Conservation (phyloP, 2,329 filamentous ascomycete species). For the Pleomassaria siparia region DNA sequence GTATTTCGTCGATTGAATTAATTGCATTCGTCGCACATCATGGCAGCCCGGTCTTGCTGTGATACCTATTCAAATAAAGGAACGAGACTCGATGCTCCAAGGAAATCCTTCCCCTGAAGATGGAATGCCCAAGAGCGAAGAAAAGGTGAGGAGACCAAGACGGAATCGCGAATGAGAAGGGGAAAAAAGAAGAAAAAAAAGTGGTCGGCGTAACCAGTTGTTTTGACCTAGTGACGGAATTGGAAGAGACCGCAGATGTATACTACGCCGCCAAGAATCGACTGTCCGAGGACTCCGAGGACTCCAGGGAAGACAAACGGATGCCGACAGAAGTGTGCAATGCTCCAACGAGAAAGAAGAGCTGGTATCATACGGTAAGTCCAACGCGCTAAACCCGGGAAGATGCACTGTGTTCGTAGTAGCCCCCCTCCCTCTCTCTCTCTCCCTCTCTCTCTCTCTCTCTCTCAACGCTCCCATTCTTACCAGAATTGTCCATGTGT, state of each 20-base stretch:
- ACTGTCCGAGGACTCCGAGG: conserved; percentile 23
- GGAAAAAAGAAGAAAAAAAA: conserved; percentile 10
- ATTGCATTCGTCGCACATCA: conserved; percentile 18
- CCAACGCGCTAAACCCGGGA: conserved; percentile 35
- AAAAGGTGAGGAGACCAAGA: conserved; percentile 10
- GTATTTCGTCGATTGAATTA: conserved; percentile 23
- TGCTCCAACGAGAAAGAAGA: conserved; percentile 29
- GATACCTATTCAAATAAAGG: conserved; percentile 18
- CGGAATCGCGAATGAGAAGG: conserved; percentile 12
- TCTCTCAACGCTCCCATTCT: conserved; percentile 15
- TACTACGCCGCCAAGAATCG: conserved; percentile 27
- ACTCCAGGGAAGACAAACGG: conserved; percentile 31
- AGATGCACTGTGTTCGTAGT: conserved; percentile 45
- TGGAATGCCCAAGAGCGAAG: conserved; percentile 14
- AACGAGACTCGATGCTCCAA: conserved; percentile 24
- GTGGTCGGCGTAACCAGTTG: conserved; percentile 13
- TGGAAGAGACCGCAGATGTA: conserved; percentile 15
- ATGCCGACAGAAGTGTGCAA: conserved; percentile 33
- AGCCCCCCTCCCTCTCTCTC: too few species aligned
- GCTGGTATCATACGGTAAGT: conserved; percentile 42
- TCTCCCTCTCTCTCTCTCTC: too few species aligned
- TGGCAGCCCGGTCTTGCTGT: conserved; percentile 16
- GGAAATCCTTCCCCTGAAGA: conserved; percentile 12
- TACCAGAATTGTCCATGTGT: not conserved
- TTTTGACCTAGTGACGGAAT: conserved; percentile 25